Evolutionary conservation across 345 rosid genomes (phyloP).

Genomic region (Eucalyptus curtisii): DNA sequence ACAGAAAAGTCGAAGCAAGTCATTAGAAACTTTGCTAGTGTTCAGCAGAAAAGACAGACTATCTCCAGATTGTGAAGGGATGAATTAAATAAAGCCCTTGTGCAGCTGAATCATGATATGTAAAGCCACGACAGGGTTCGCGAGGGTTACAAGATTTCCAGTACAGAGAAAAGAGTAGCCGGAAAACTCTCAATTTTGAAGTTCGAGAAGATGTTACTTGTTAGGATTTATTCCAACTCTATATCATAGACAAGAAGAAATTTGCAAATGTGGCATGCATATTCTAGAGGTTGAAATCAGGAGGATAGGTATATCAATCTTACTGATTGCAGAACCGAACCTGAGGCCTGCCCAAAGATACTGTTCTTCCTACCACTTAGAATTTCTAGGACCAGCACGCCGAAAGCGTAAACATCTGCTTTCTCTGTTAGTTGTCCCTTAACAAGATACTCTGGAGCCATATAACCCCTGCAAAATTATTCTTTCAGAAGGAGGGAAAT

Average conservation of each 20-base stretch:
- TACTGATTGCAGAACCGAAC: background rate
- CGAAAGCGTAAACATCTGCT: conserved; percentile 3
- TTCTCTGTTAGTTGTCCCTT: conserved; percentile 7
- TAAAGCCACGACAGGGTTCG: background rate
- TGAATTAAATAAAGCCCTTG: background rate
- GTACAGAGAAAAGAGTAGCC: background rate
- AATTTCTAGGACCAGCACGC: conserved; percentile 1
- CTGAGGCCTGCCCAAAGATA: background rate
- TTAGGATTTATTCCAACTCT: background rate
- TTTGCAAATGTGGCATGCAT: background rate
- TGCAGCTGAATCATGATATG: background rate
- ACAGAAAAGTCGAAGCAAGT: background rate
- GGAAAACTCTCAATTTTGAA: background rate
- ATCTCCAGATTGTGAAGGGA: background rate
- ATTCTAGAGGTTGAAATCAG: background rate
- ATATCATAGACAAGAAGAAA: background rate
- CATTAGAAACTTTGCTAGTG: background rate
- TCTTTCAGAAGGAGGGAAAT: background rate
- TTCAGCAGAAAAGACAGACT: background rate
- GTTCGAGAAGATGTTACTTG: background rate
- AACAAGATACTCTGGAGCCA: conserved; percentile 11
- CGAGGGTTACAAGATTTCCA: background rate
- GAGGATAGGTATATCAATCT: background rate
- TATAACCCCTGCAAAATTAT: conserved; percentile 2
- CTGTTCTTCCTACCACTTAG: background rate